Conservation (phyloP, 1,139 yeast genomes). For the Blastobotrys buckinghamii region DNA sequence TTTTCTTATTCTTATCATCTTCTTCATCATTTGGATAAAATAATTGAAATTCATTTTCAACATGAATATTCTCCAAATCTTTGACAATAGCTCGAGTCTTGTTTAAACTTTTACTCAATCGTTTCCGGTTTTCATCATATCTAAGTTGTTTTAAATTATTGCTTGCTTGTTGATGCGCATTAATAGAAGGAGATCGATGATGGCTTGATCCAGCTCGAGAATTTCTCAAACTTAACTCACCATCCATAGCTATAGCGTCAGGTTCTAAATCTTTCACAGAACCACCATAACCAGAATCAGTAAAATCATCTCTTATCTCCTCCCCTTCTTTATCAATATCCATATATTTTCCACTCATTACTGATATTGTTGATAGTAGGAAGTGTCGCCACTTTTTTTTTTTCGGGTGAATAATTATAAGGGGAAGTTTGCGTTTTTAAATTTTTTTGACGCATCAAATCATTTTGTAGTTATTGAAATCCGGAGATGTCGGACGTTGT, state of each 20-base stretch:
- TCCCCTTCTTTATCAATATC: background rate
- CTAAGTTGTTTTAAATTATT: conserved; percentile 56
- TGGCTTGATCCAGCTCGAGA: conserved; percentile 11
- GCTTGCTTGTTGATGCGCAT: conserved; percentile 27
- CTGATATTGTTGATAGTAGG: background rate
- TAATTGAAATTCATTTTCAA: conserved; percentile 51
- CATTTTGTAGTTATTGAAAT: too few species aligned
- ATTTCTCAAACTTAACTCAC: conserved; percentile 9
- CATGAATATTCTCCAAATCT: conserved; percentile 39
- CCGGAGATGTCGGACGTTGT: too few species aligned
- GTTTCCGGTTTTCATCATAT: conserved; percentile 60
- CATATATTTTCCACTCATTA: background rate
- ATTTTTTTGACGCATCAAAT: too few species aligned
- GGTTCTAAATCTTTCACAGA: conserved; percentile 18
- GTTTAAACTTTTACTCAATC: conserved; percentile 58
- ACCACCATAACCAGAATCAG: conserved; percentile 24
- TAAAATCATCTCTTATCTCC: background rate
- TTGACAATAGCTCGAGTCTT: conserved; percentile 49
- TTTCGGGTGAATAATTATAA: too few species aligned
- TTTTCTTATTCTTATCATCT: too few species aligned
- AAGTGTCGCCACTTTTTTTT: background rate
- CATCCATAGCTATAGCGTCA: conserved; percentile 17
- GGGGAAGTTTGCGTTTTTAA: too few species aligned
- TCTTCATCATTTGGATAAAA: conserved; percentile 47
- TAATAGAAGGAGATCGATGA: conserved; percentile 24